Evolutionary conservation across 768 basidiomycete species (phyloP).

Genomic region (Leccinum imitatum): DNA sequence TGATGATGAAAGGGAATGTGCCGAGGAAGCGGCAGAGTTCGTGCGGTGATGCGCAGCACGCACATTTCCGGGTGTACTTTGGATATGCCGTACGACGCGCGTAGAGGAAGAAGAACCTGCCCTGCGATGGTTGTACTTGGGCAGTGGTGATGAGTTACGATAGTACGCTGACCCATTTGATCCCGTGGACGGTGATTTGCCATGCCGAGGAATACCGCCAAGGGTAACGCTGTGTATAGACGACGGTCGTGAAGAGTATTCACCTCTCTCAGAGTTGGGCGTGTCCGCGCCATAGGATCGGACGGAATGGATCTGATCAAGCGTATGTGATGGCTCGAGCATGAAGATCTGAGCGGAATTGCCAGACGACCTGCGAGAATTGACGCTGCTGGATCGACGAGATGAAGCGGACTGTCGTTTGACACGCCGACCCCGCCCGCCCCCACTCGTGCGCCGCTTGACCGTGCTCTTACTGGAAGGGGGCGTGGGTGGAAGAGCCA

Average conservation of each 20-base stretch:
- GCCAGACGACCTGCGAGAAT: constrained; percentile 72
- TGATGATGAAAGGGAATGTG: constrained; percentile 73
- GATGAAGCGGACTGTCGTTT: constrained; percentile 78
- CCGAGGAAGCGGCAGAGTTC: constrained; percentile 75
- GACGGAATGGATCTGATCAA: constrained; percentile 55
- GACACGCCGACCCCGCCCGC: constrained; percentile 48
- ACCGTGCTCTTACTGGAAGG: constrained; percentile 37
- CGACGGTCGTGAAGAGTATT: constrained; percentile 75
- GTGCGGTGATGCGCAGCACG: constrained; percentile 64
- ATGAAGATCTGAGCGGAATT: constrained; percentile 46
- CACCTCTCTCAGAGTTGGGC: constrained; percentile 83
- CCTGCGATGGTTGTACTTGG: constrained; percentile 71
- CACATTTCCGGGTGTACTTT: constrained; percentile 35
- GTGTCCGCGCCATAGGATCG: constrained; percentile 79
- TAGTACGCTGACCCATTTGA: constrained; percentile 66
- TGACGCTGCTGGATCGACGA: constrained; percentile 87
- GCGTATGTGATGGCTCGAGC: constrained; percentile 56
- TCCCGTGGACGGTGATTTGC: constrained; percentile 75
- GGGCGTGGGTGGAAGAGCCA: constrained; percentile 27
- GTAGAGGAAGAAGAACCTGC: constrained; percentile 83
- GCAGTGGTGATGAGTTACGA: constrained; percentile 76
- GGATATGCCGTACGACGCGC: constrained; percentile 68
- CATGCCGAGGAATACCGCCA: constrained; percentile 52
- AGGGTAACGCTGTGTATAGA: constrained; percentile 79
- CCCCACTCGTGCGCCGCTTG: constrained; percentile 52